These are phyloP conservation scores for Globisporangium splendens DNA, from an alignment of 352 stramenopile species.

Conservation along the genomic window DNA sequence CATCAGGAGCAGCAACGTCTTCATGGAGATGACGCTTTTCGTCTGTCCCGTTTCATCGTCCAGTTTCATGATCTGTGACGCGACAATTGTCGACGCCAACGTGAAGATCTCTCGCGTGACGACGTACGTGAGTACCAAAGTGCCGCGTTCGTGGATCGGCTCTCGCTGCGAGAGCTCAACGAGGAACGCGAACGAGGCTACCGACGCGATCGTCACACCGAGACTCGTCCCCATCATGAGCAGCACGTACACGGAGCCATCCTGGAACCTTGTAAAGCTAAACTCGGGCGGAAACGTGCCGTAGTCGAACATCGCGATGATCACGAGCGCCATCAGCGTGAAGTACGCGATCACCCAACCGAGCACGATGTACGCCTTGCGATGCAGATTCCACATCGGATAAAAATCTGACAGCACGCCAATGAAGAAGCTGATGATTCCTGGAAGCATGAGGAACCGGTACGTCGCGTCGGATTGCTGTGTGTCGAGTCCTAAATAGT, in stretches of 20 bases:
- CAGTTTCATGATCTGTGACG: slow-evolving; percentile 38
- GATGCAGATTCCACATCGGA: slow-evolving; percentile 66
- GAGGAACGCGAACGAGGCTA: slow-evolving; percentile 59
- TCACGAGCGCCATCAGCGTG: slow-evolving; percentile 59
- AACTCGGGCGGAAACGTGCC: slow-evolving; percentile 26
- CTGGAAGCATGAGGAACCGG: slow-evolving; percentile 52
- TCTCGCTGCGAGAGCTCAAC: slow-evolving; percentile 79
- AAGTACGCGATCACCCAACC: slow-evolving; percentile 72
- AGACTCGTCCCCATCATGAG: slow-evolving; percentile 63
- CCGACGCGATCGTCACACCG: slow-evolving; percentile 55
- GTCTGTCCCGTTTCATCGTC: slow-evolving; percentile 29
- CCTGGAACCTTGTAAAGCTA: slow-evolving; percentile 49
- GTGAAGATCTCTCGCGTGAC: slow-evolving; percentile 47
- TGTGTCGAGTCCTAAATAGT: slow-evolving; percentile 48
- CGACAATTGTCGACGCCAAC: slow-evolving; percentile 35
- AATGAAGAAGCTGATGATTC: slow-evolving; percentile 70
- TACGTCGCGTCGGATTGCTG: slow-evolving; percentile 46
- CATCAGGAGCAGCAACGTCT: slow-evolving; percentile 69
- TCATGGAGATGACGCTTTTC: slow-evolving; percentile 51
- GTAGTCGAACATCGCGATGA: slow-evolving; percentile 61
- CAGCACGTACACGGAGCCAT: slow-evolving; percentile 65
- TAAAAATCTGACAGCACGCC: slow-evolving; percentile 78
- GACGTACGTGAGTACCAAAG: slow-evolving; percentile 65
- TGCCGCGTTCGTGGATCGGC: slow-evolving; percentile 67
- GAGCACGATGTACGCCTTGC: slow-evolving; percentile 76